A percentile compares a stretch with the other conserved stretches of the same genome.
phyloP scores from a whole-genome alignment of 345 rosid genomes.

The Salix exigua region DNA sequence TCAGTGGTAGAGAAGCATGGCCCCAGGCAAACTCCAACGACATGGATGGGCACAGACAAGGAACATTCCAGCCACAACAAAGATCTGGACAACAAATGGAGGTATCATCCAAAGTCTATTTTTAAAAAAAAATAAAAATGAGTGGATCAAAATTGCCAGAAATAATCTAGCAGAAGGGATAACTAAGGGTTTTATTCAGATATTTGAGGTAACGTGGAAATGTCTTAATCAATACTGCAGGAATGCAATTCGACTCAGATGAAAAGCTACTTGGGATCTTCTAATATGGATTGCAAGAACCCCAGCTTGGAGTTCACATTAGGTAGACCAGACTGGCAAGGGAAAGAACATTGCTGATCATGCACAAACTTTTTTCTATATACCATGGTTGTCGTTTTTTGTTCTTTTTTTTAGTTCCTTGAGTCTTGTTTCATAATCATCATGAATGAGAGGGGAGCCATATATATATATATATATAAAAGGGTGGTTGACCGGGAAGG shows the following conservation, averaged over 20 bases:
- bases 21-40: slow-evolving; percentile 19
- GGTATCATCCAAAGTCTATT: slow-evolving; percentile 14
- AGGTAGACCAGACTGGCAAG: slow-evolving; percentile 74
- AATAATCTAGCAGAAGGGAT: not conserved
- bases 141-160: not conserved
- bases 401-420: not conserved
- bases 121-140: not conserved
- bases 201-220: not conserved
- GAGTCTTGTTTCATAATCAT: slow-evolving; percentile 1
- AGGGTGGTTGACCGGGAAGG: not conserved
- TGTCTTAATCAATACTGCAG: slow-evolving; percentile 14
- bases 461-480: not conserved
- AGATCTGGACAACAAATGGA: slow-evolving; percentile 18
- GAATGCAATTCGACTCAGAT: slow-evolving; percentile 21
- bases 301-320: slow-evolving; percentile 73
- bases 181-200: not conserved
- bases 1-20: slow-evolving; percentile 33
- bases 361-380: not conserved
- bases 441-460: slow-evolving; percentile 5
- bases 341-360: slow-evolving; percentile 22
- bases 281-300: slow-evolving; percentile 35
- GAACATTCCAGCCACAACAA: slow-evolving; percentile 22
- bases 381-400: not conserved
- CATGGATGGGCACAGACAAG: slow-evolving; percentile 24
- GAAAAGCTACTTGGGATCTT: slow-evolving; percentile 30